Conservation (phyloP, 345 rosid genomes). For the Rhizophora mangle region DNA sequence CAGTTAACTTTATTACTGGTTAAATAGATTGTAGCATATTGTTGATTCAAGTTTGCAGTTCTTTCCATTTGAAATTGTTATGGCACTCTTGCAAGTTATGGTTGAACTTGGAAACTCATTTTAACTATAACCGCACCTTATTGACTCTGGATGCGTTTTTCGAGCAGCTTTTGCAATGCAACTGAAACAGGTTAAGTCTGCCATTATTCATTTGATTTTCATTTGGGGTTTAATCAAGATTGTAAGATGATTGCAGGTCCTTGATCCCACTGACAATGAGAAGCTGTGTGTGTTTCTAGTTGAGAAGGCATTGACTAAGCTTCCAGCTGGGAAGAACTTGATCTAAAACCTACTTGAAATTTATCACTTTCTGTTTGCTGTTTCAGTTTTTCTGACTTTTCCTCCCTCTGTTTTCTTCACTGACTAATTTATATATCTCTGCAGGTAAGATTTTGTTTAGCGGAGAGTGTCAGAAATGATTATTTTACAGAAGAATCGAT, state of each 20-base stretch:
- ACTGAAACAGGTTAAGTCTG: conserved; percentile 2
- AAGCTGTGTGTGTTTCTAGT: conserved; percentile 65
- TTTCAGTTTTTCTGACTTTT: too few relatives aligned
- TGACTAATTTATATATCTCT: too few relatives aligned
- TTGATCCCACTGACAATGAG: conserved; percentile 64
- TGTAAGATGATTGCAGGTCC: conserved; percentile 42
- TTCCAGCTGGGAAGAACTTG: conserved; percentile 51
- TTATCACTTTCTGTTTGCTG: too few relatives aligned
- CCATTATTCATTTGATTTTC: background rate
- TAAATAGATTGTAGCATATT: background rate
- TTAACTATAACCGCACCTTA: background rate
- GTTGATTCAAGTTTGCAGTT: background rate
- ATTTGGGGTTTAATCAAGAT: conserved; percentile 4
- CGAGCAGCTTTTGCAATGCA: background rate
- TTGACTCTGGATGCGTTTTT: background rate
- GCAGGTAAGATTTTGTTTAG: conserved; percentile 77
- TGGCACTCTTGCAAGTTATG: background rate
- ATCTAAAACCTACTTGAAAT: too few relatives aligned
- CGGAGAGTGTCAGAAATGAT: conserved; percentile 56
- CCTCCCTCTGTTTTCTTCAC: too few relatives aligned
- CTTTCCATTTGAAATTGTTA: background rate
- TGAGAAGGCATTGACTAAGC: conserved; percentile 77
- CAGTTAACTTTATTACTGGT: background rate
- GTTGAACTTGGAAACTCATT: background rate
- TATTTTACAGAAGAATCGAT: conserved; percentile 77